Base-by-base conservation (phyloP, 352 stramenopile genomes). In the Phytophthora palmivora region DNA sequence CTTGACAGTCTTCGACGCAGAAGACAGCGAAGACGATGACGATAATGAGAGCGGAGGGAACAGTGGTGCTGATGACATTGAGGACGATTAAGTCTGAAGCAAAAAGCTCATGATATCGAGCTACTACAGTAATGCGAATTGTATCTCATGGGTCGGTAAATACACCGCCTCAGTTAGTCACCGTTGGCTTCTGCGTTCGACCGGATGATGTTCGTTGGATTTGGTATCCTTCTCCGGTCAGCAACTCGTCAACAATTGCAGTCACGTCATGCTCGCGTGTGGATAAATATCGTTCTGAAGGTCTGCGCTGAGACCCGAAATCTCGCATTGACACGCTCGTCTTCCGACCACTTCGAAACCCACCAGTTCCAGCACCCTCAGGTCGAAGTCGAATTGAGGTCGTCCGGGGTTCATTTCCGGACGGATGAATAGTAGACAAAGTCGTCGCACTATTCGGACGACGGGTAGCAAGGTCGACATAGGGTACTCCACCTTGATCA, bases 1-100 rank as follows among this genome's bases (percentile, higher is more conserved):
- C 22, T 72, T 92, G 42, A 61, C 58, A 24, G 59, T 92, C 24
- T 75, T 84, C 12, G 84, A 92, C 50, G 82, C 74, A 24, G 83
- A 90, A 67, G 82, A 92, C 19, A 68, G 60, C 14, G 67, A 79
- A 15, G 72, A 82, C 9, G 62, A 82, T 1, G 76, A 80, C 1
- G 60, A 74, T 2, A 63, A 78, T 0, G 62, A 67, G 2, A 56
- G 73, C 4, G 75, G 4, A 70, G 82, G 8, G 38, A 53, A 15
- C 6, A 28, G 6, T 28, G 37, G n/a, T 3, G 58, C 66, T 7
- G 53, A 63, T 1, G 51, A 58, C 1, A 63, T 51, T 14, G 30
- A 41, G 8, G 46, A 64, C 4, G 61, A 45, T 53, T 76, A 74
- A 81, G 26, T 33, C 67, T 50, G 52, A 78, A 21, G 57, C 76